Percentiles rank a stretch among this genome's conserved stretches.
These are phyloP conservation scores for Corniculantispora saksenae DNA, from an alignment of 2,329 filamentous ascomycete species.

Conservation along the genomic window DNA sequence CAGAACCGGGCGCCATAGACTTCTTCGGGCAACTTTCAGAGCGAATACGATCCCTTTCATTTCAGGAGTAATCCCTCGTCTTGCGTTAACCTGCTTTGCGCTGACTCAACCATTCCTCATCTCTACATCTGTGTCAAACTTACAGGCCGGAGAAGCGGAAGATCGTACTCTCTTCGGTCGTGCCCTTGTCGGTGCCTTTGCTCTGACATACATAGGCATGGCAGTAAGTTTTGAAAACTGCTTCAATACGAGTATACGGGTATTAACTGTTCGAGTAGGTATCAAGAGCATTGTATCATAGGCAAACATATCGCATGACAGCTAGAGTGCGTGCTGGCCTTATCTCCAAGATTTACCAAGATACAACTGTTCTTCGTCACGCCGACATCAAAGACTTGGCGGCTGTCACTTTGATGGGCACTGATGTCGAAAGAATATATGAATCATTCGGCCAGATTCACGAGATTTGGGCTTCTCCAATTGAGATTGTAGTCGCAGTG, in stretches of 20 bases:
- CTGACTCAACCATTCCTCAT: too few species aligned
- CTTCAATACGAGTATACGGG: too few species aligned
- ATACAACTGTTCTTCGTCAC: neutral
- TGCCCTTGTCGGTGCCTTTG: slow-evolving; percentile 42
- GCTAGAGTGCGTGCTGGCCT: neutral
- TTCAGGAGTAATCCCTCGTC: too few species aligned
- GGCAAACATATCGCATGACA: neutral
- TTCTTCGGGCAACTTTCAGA: too few species aligned
- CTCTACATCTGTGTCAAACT: too few species aligned
- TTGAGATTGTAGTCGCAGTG: slow-evolving; percentile 46
- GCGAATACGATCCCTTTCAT: too few species aligned
- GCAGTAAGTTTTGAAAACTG: slow-evolving; percentile 37
- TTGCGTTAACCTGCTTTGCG: too few species aligned
- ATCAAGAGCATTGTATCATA: neutral
- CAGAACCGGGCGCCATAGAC: too few species aligned
- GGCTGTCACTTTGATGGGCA: slow-evolving; percentile 43
- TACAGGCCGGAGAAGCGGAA: too few species aligned
- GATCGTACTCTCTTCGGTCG: too few species aligned
- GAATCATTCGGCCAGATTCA: slow-evolving; percentile 39
- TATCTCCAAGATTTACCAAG: slow-evolving; percentile 7
- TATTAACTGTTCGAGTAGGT: neutral
- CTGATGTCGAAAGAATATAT: slow-evolving; percentile 44
- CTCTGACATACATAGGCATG: slow-evolving; percentile 43
- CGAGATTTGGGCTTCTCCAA: slow-evolving; percentile 41
- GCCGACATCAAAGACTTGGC: slow-evolving; percentile 8